Conservation (phyloP, 306 rosid genomes). For the Prunus davidiana region DNA sequence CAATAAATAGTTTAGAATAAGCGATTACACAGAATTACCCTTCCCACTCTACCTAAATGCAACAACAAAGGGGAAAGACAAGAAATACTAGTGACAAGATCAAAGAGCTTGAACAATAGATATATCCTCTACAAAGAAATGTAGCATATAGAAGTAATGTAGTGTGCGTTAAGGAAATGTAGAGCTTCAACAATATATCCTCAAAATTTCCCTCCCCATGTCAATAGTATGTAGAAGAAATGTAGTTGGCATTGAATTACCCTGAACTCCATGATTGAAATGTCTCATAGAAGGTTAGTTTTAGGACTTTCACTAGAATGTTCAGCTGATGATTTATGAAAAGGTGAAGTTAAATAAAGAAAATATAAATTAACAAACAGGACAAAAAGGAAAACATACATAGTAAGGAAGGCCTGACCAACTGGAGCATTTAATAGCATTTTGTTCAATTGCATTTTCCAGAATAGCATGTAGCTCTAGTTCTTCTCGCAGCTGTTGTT, state of each 20-base stretch:
- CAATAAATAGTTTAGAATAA: too few species aligned
- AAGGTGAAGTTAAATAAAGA: background rate
- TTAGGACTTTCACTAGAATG: background rate
- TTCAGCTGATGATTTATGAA: background rate
- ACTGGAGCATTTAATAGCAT: conserved; percentile 33
- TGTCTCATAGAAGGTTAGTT: background rate
- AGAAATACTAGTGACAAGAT: too few species aligned
- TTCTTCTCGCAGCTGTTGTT: conserved; percentile 53
- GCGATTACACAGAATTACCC: too few species aligned
- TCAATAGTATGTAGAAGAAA: background rate
- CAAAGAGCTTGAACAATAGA: too few species aligned
- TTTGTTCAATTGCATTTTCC: conserved; percentile 48
- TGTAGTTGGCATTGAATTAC: background rate
- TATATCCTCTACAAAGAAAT: too few species aligned
- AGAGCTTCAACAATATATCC: too few species aligned
- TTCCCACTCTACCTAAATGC: too few species aligned
- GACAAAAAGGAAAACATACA: conserved; percentile 36
- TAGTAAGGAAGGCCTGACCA: conserved; percentile 40
- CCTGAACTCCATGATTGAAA: background rate
- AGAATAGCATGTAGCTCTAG: conserved; percentile 51
- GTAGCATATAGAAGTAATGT: too few species aligned
- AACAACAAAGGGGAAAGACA: too few species aligned
- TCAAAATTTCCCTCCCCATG: background rate
- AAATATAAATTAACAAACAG: background rate
- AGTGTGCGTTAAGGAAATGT: too few species aligned